phyloP scores from a whole-genome alignment of 2,329 filamentous ascomycete genomes.

The Xylariaceae sp. region DNA sequence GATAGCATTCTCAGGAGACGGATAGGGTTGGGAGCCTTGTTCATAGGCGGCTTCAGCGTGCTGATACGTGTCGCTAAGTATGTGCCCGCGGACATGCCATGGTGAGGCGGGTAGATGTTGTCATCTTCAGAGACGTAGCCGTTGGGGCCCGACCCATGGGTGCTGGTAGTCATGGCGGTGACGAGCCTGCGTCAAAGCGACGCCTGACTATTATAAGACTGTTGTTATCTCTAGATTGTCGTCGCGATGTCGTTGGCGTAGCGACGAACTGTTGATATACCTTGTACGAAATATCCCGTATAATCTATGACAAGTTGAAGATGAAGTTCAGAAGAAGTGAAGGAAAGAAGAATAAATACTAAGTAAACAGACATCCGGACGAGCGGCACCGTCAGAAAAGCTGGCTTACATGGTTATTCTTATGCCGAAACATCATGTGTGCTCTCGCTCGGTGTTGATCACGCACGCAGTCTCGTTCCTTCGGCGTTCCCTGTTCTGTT shows the following conservation, averaged over 20 bases:
- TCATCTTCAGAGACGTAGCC: conserved; percentile 12
- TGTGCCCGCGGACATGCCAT: conserved; percentile 43
- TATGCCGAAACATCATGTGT: not conserved
- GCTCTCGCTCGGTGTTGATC: not conserved
- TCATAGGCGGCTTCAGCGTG: conserved; percentile 53
- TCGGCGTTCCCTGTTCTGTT: not conserved
- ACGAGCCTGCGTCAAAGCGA: not conserved
- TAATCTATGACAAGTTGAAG: not conserved
- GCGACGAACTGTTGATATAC: no score
- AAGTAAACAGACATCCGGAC: not conserved
- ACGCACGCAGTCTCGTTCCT: not conserved
- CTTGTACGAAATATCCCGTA: no score
- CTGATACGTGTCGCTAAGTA: conserved; percentile 50
- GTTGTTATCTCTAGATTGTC: no score
- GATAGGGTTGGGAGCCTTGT: conserved; percentile 49
- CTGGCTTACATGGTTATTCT: not conserved
- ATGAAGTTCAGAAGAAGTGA: not conserved
- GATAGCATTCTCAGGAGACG: conserved; percentile 45
- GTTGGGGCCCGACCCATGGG: not conserved
- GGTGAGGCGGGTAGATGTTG: conserved; percentile 38
- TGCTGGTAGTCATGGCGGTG: conserved; percentile 9
- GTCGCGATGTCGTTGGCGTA: no score
- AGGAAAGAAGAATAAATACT: not conserved
- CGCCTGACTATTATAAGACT: not conserved
- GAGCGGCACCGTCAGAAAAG: not conserved